Evolutionary conservation across 768 basidiomycete genomes (phyloP).

Genomic region (Omphalotus guepiniiformis): DNA sequence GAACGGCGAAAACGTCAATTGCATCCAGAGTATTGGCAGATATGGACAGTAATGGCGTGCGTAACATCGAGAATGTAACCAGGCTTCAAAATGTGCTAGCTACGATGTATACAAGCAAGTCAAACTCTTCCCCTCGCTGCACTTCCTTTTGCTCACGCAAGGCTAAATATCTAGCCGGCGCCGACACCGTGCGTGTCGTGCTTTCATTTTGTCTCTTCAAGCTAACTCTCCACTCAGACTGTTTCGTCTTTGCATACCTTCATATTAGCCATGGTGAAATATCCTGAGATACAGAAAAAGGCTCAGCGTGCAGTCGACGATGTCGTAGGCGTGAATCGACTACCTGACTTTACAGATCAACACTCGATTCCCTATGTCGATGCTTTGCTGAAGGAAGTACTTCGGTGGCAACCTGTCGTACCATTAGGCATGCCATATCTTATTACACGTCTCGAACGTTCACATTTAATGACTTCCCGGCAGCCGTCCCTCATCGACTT

Average conservation of each 20-base stretch:
- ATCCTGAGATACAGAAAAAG: constrained; percentile 13
- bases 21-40: constrained; percentile 1
- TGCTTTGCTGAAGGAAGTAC: constrained; percentile 10
- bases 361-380: constrained; percentile 10
- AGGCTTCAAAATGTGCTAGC: background rate
- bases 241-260: background rate
- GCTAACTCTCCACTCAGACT: background rate
- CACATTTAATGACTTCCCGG: background rate
- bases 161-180: constrained; percentile 17
- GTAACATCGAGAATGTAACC: background rate
- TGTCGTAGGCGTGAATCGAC: constrained; percentile 6
- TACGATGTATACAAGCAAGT: constrained; percentile 15
- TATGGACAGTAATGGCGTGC: constrained; percentile 1
- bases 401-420: constrained; percentile 7
- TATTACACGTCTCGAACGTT: background rate
- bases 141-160: background rate
- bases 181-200: constrained; percentile 24
- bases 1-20: constrained; percentile 5
- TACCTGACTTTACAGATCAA: constrained; percentile 8
- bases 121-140: background rate
- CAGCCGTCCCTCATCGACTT: background rate
- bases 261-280: background rate
- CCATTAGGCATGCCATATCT: constrained; percentile 10
- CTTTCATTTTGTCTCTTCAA: background rate
- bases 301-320: constrained; percentile 20